These are phyloP conservation scores for Scedosporium apiospermum DNA, from an alignment of 2,329 filamentous ascomycete species.

Conservation along the genomic window DNA sequence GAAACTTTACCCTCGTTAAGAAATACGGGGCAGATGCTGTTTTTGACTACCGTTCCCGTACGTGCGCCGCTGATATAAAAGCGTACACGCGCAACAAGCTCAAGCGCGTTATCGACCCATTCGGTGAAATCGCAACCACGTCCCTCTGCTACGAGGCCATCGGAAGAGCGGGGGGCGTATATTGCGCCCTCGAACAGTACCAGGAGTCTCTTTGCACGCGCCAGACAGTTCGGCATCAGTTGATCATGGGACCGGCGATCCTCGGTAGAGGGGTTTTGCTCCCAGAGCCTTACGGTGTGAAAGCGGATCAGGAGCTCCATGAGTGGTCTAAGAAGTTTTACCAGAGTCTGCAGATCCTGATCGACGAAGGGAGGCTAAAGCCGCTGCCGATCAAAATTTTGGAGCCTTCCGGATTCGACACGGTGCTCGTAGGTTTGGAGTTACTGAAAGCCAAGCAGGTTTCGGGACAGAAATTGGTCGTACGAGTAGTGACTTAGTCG, in stretches of 20 bases:
- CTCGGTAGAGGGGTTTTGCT: constrained; percentile 15
- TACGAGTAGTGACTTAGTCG: background rate
- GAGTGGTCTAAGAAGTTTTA: constrained; percentile 8
- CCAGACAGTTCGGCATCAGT: constrained; percentile 15
- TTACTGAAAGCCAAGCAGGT: constrained; percentile 2
- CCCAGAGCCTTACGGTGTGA: constrained; percentile 13
- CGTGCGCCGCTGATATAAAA: constrained; percentile 16
- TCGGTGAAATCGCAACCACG: background rate
- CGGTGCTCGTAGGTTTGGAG: background rate
- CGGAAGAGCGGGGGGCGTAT: constrained; percentile 26
- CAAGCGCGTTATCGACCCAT: constrained; percentile 1
- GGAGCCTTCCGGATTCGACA: constrained; percentile 2
- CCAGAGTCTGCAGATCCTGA: constrained; percentile 5
- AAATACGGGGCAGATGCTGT: constrained; percentile 32
- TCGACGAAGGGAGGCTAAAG: constrained; percentile 9
- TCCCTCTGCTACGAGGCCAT: background rate
- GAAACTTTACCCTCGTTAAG: constrained; percentile 28
- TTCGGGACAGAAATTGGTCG: constrained; percentile 3
- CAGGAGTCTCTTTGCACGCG: constrained; percentile 10
- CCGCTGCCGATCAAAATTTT: constrained; percentile 10
- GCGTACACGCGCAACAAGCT: constrained; percentile 14
- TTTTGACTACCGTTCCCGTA: constrained; percentile 32
- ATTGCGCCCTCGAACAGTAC: constrained; percentile 25
- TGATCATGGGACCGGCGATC: constrained; percentile 17
- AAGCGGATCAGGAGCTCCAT: constrained; percentile 6